phyloP scores from a whole-genome alignment of 805 yeast genomes.

The Ogataea sp. region DNA sequence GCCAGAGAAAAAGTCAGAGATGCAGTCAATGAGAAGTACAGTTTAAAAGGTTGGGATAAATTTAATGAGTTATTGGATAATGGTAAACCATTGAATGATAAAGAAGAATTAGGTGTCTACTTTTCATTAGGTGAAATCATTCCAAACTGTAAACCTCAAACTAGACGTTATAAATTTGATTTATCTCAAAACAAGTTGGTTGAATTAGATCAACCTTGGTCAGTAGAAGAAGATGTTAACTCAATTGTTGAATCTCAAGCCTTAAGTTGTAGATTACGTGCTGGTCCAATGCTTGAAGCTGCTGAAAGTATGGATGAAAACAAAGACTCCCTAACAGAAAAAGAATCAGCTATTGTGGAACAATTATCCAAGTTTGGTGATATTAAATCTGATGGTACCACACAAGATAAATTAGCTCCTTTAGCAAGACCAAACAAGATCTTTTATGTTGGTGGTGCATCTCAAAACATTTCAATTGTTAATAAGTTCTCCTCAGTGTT shows the following conservation, averaged over 20 bases:
- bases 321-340: conserved; percentile 2
- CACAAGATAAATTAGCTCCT: conserved; percentile 34
- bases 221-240: conserved; percentile 56
- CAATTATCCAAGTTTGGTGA: conserved; percentile 30
- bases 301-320: conserved; percentile 6
- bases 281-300: conserved; percentile 62
- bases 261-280: conserved; percentile 70
- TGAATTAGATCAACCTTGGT: conserved; percentile 30
- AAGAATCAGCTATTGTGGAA: conserved; percentile 13
- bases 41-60: conserved; percentile 44
- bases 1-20: conserved; percentile 77
- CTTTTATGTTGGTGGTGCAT: conserved; percentile 84
- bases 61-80: conserved; percentile 48
- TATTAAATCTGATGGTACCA: conserved; percentile 40
- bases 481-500: conserved; percentile 60
- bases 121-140: conserved; percentile 90
- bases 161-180: conserved; percentile 40
- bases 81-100: conserved; percentile 23
- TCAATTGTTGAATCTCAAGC: conserved; percentile 86
- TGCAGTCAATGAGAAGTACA: conserved; percentile 40
- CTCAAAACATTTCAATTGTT: conserved; percentile 63
- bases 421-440: conserved; percentile 56
- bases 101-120: conserved; percentile 59
- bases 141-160: conserved; percentile 68
- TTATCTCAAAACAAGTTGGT: conserved; percentile 21